phyloP scores from a whole-genome alignment of 2,329 filamentous ascomycete genomes.

The Davidsoniella australis region DNA sequence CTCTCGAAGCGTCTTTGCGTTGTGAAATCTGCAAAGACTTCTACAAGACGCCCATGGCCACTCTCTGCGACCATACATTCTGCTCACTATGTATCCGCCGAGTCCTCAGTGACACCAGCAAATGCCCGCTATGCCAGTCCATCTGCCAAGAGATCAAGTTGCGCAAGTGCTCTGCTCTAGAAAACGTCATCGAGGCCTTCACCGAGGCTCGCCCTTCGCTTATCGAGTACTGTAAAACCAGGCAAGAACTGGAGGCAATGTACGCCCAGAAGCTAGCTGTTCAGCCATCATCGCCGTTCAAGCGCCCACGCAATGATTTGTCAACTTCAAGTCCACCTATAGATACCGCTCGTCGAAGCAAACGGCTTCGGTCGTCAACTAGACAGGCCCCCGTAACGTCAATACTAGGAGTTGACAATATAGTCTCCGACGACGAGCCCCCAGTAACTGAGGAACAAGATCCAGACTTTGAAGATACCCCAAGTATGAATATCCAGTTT shows the following conservation, averaged over 20 bases:
- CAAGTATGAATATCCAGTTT: constrained; percentile 15
- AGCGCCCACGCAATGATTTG: constrained; percentile 29
- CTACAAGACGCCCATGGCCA: constrained; percentile 86
- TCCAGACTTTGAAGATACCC: constrained; percentile 19
- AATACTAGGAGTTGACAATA: background rate
- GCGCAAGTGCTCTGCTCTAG: constrained; percentile 66
- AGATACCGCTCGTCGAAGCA: constrained; percentile 21
- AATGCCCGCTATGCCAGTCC: constrained; percentile 70
- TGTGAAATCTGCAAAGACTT: constrained; percentile 99
- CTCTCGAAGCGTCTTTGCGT: constrained; percentile 69
- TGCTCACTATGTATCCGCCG: constrained; percentile 90
- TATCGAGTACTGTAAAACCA: constrained; percentile 42
- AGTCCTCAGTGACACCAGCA: constrained; percentile 64
- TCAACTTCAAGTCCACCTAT: constrained; percentile 17
- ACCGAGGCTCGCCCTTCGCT: constrained; percentile 43
- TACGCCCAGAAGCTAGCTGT: constrained; percentile 18
- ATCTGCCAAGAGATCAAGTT: constrained; percentile 71
- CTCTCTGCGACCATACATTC: constrained; percentile 87
- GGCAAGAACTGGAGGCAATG: constrained; percentile 31
- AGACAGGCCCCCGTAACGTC: background rate
- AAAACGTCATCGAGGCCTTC: constrained; percentile 73
- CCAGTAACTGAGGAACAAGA: constrained; percentile 5
- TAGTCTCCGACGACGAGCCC: background rate
- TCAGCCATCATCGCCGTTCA: constrained; percentile 50
- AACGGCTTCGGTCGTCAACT: constrained; percentile 35